Percentiles rank a stretch among this genome's conserved stretches.
Conservation (phyloP, 1,139 yeast species). For the Zygosaccharomyces pseudobailii region DNA sequence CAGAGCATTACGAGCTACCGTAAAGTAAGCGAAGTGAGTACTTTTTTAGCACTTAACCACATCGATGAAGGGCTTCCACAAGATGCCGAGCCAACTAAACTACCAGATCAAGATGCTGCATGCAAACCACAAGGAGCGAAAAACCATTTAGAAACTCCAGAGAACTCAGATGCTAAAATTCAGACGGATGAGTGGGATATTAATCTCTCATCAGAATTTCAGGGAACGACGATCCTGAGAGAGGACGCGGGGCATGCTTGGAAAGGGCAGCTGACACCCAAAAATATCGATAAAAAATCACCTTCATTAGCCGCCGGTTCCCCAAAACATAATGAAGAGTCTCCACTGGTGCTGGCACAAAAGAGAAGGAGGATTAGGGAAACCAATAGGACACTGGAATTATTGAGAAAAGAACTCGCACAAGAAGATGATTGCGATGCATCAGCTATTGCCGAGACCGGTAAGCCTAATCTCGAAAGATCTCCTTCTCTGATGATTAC, state of each 20-base stretch:
- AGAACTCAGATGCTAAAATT: conserved; percentile 14
- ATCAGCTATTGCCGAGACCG: conserved; percentile 3
- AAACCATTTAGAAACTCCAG: conserved; percentile 18
- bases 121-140: background rate
- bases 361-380: conserved; percentile 22
- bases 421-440: conserved; percentile 1
- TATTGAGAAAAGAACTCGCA: conserved; percentile 12
- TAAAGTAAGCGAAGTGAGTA: conserved; percentile 25
- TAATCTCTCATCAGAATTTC: conserved; percentile 8
- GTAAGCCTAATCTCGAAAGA: background rate
- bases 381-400: conserved; percentile 17
- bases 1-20: conserved; percentile 12
- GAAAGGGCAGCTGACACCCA: conserved; percentile 7
- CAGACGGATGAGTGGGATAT: conserved; percentile 20
- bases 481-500: conserved; percentile 11
- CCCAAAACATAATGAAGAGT: conserved; percentile 15
- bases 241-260: background rate
- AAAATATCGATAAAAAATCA: background rate
- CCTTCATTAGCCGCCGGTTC: conserved; percentile 1
- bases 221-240: background rate
- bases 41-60: conserved; percentile 19
- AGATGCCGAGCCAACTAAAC: background rate
- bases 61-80: conserved; percentile 9
- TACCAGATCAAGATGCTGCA: conserved; percentile 4
- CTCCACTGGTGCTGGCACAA: conserved; percentile 27